phyloP scores from a whole-genome alignment of 129 eudicot genomes.

The Glebionis coronaria region DNA sequence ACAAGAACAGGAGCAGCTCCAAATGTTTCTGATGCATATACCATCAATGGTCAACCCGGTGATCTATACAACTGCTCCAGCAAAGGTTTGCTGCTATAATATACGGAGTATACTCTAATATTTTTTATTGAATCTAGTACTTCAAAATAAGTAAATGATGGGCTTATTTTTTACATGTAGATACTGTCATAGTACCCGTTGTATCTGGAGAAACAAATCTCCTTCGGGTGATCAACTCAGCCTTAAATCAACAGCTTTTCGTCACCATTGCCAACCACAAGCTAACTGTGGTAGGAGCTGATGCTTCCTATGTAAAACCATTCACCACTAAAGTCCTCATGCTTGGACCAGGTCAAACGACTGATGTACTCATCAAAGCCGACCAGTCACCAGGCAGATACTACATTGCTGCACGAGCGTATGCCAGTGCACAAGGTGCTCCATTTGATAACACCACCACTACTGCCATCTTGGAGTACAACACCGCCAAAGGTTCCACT shows the following conservation, averaged over 20 bases:
- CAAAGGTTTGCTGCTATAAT: slow-evolving; percentile 52
- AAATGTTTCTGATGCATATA: slow-evolving; percentile 84
- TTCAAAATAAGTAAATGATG: too few relatives aligned
- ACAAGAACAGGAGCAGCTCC: slow-evolving; percentile 91
- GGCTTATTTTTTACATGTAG: slow-evolving; percentile 37
- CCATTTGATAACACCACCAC: slow-evolving; percentile 96
- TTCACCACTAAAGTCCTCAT: slow-evolving; percentile 84
- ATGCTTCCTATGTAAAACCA: slow-evolving; percentile 91
- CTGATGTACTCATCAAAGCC: slow-evolving; percentile 81
- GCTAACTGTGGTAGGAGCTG: slow-evolving; percentile 86
- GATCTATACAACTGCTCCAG: slow-evolving; percentile 81
- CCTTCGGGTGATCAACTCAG: slow-evolving; percentile 74
- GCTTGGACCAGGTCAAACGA: slow-evolving; percentile 99
- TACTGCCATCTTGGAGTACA: slow-evolving; percentile 91
- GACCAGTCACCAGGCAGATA: slow-evolving; percentile 80
- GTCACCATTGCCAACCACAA: slow-evolving; percentile 80
- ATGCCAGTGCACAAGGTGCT: slow-evolving; percentile 90
- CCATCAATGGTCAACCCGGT: slow-evolving; percentile 96
- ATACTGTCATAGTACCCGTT: slow-evolving; percentile 60
- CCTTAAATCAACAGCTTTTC: slow-evolving; percentile 86
- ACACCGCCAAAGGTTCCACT: slow-evolving; percentile 29
- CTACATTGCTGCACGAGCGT: slow-evolving; percentile 91
- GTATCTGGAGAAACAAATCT: slow-evolving; percentile 75
- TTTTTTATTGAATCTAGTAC: too few relatives aligned
- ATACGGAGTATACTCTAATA: too few relatives aligned